Evolutionary conservation across 306 rosid genomes (phyloP).

Genomic region (Luffa aegyptiaca): DNA sequence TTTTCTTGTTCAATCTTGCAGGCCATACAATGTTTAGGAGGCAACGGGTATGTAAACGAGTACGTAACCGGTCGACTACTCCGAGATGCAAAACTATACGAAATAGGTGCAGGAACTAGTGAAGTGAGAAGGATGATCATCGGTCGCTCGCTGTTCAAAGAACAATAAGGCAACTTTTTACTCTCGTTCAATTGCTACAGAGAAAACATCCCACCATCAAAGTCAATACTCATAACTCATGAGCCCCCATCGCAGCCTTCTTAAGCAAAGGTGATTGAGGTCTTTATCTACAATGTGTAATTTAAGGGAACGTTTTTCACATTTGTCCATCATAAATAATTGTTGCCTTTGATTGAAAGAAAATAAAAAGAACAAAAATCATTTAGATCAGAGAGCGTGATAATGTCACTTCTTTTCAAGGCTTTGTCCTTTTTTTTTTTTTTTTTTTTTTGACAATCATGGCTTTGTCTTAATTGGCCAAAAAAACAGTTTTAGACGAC

Average conservation of each 20-base stretch:
- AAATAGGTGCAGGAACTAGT: slow-evolving; percentile 89
- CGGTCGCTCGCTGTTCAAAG: slow-evolving; percentile 81
- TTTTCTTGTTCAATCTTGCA: slow-evolving; percentile 21
- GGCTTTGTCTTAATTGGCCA: not conserved
- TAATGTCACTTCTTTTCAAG: not conserved
- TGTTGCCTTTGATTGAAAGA: not conserved
- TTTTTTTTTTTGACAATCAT: not conserved
- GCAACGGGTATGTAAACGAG: slow-evolving; percentile 93
- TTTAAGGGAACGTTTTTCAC: not conserved
- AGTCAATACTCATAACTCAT: no score
- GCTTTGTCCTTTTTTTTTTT: not conserved
- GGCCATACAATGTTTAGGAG: slow-evolving; percentile 92
- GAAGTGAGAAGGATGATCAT: slow-evolving; percentile 92
- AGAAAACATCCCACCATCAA: not conserved
- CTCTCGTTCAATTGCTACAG: not conserved
- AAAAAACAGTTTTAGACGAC: not conserved
- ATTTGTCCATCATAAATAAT: not conserved
- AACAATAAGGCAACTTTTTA: slow-evolving; percentile 24
- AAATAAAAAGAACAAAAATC: not conserved
- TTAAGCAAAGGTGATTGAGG: not conserved
- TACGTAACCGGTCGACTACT: slow-evolving; percentile 78
- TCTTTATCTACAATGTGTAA: not conserved
- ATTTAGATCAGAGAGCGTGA: not conserved
- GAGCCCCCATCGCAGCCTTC: not conserved
- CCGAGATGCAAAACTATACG: slow-evolving; percentile 77